Base-by-base conservation (phyloP, 345 rosid genomes). In the Anastatica hierochuntica region DNA sequence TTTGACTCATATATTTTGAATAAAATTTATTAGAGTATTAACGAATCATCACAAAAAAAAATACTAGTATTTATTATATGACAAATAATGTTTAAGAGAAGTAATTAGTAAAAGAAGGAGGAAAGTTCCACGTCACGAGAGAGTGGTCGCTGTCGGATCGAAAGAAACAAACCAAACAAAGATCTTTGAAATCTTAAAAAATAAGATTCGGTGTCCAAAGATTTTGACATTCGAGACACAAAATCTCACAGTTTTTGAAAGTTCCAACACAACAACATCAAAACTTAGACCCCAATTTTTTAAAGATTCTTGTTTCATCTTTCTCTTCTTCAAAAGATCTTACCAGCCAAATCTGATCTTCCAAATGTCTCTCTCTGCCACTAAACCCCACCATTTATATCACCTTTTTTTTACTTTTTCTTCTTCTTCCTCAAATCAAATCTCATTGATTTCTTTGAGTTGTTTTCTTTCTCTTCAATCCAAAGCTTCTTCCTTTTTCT, bases 141-240 rank as follows among this genome's bases (percentile, higher is more conserved):
- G 63, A 56, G 57, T 56, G 14, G 69, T 64, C 63, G 23, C 57
- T 64, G 69, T 64, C 57, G 69, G 63, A 48, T 56, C 13, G 57
- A 56, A 64, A 64, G 69, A 64, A 64, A 64, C 63, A 56, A 57
- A 64, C 50, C 51, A 64, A 64, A 64, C 68, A 63, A 56, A 64
- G 69, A 64, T 56, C 37, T 47, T 24, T n/a, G 37, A 56, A 56
- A 64, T 56, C 63, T 56, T 56, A 23, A 63, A 64, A 49, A 52
- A 58, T 2, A 58, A 64, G 69, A 64, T 64, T 64, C 69, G 51
- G 56, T 63, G 56, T 57, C 42, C 50, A 56, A 63, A 64, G 57
- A 64, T 56, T 21, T 64, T 64, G 62, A 55, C 69, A 43, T 48
- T 56, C 10, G 11, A 21, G 38, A 55, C 56, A 62, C 36, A 3